phyloP scores from a whole-genome alignment of 2,329 filamentous ascomycete species.

The Colletotrichum musicola region DNA sequence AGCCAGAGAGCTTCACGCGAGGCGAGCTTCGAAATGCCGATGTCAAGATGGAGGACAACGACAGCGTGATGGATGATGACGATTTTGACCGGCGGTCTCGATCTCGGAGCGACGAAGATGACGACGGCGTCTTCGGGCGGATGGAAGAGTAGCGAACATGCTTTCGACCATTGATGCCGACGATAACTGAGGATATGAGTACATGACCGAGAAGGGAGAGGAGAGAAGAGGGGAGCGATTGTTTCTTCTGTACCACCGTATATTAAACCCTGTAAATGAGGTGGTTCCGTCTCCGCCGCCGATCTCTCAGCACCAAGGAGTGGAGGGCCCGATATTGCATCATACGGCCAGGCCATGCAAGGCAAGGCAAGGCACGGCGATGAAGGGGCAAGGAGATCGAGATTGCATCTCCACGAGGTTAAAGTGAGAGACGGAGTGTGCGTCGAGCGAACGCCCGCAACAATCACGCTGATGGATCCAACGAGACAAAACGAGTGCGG shows the following conservation, averaged over 20 bases:
- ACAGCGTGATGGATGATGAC: slow-evolving; percentile 74
- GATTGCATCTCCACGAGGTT: slow-evolving; percentile 74
- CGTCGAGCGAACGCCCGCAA: slow-evolving; percentile 71
- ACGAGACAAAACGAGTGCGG: slow-evolving; percentile 37
- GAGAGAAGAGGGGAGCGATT: slow-evolving; percentile 44
- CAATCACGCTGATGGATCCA: slow-evolving; percentile 45
- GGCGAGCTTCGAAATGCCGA: slow-evolving; percentile 68
- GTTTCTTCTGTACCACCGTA: slow-evolving; percentile 65
- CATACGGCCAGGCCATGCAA: slow-evolving; percentile 28
- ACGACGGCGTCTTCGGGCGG: slow-evolving; percentile 93
- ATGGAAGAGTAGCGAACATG: slow-evolving; percentile 82
- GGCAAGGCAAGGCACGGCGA: slow-evolving; percentile 27
- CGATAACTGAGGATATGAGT: slow-evolving; percentile 39
- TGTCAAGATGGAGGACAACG: slow-evolving; percentile 77
- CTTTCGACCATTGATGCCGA: slow-evolving; percentile 33
- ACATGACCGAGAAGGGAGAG: slow-evolving; percentile 42
- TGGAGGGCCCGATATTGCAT: slow-evolving; percentile 60
- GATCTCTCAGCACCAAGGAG: slow-evolving; percentile 77
- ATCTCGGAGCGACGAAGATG: slow-evolving; percentile 85
- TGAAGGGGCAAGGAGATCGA: slow-evolving; percentile 42
- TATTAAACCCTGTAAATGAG: slow-evolving; percentile 58
- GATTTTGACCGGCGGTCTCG: slow-evolving; percentile 73
- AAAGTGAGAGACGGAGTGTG: slow-evolving; percentile 74
- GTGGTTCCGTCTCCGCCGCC: slow-evolving; percentile 73
- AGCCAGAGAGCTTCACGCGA: slow-evolving; percentile 75